These are phyloP conservation scores for Candida ortonii DNA, from an alignment of 805 yeast genomes.

Conservation along the genomic window DNA sequence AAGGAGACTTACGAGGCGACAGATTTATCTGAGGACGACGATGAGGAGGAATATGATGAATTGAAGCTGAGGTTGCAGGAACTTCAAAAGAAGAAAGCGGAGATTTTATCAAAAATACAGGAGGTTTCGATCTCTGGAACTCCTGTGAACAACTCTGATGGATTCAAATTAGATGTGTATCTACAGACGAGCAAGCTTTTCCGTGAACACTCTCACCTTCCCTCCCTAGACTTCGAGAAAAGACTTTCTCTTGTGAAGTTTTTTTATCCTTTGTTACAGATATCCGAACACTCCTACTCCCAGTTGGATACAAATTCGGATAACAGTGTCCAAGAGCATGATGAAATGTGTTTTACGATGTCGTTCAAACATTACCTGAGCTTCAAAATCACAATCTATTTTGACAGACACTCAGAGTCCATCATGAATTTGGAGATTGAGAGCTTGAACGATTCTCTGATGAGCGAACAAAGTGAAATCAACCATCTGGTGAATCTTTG, in stretches of 20 bases:
- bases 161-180: slow-evolving; percentile 19
- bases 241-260: slow-evolving; percentile 21
- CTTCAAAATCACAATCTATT: slow-evolving; percentile 13
- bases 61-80: slow-evolving; percentile 7
- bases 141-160: slow-evolving; percentile 2
- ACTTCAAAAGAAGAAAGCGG: slow-evolving; percentile 8
- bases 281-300: slow-evolving; percentile 9
- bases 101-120: slow-evolving; percentile 5
- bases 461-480: slow-evolving; percentile 18
- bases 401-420: slow-evolving; percentile 13
- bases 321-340: neutral
- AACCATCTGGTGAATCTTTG: slow-evolving; percentile 12
- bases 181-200: slow-evolving; percentile 16
- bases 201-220: slow-evolving; percentile 25
- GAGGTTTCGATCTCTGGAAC: slow-evolving; percentile 2
- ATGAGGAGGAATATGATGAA: slow-evolving; percentile 14
- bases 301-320: neutral
- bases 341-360: slow-evolving; percentile 12
- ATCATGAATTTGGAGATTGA: slow-evolving; percentile 12
- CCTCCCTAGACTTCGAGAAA: slow-evolving; percentile 27
- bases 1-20: too few relatives aligned
- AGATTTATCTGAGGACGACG: too few relatives aligned
- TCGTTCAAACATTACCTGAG: slow-evolving; percentile 17
- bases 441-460: slow-evolving; percentile 6
- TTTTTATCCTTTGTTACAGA: slow-evolving; percentile 30